Percentiles rank a stretch among this genome's conserved stretches.
These are phyloP conservation scores for Hymenochaete sp. DNA, from an alignment of 1,284 basidiomycete species.

Conservation along the genomic window DNA sequence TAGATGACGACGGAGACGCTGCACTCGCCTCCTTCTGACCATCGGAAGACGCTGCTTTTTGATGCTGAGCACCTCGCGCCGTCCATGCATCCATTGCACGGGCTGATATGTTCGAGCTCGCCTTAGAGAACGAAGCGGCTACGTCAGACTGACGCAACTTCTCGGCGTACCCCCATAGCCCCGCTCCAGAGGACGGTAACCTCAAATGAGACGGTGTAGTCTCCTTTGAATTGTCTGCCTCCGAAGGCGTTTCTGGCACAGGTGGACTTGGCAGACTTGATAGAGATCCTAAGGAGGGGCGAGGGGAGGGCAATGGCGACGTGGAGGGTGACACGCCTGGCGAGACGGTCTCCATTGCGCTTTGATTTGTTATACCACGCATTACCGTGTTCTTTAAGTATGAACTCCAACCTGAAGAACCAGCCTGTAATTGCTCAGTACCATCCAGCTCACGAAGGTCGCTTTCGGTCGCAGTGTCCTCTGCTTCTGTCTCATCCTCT, in stretches of 20 bases:
- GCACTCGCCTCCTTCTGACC: too few species aligned
- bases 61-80: slow-evolving; percentile 19
- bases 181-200: slow-evolving; percentile 23
- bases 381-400: slow-evolving; percentile 54
- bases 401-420: slow-evolving; percentile 36
- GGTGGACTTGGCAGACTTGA: too few species aligned
- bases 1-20: too few species aligned
- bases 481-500: slow-evolving; percentile 27
- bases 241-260: too few species aligned
- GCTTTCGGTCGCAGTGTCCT: slow-evolving; percentile 19
- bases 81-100: slow-evolving; percentile 44
- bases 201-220: too few species aligned
- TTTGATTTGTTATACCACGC: slow-evolving; percentile 68
- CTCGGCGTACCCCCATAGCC: slow-evolving; percentile 61
- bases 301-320: slow-evolving; percentile 25
- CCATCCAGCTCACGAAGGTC: slow-evolving; percentile 36
- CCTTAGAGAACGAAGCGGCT: slow-evolving; percentile 58
- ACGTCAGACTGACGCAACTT: slow-evolving; percentile 66
- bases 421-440: slow-evolving; percentile 14
- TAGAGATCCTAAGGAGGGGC: too few species aligned
- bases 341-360: slow-evolving; percentile 55
- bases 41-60: slow-evolving; percentile 7
- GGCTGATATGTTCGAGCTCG: slow-evolving; percentile 65
- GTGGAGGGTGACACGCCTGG: slow-evolving; percentile 31
- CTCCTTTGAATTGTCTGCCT: too few species aligned